Percentiles rank a stretch among this genome's conserved stretches.
phyloP scores from a whole-genome alignment of 2,329 filamentous ascomycete species.

The Rutstroemia sp. region DNA sequence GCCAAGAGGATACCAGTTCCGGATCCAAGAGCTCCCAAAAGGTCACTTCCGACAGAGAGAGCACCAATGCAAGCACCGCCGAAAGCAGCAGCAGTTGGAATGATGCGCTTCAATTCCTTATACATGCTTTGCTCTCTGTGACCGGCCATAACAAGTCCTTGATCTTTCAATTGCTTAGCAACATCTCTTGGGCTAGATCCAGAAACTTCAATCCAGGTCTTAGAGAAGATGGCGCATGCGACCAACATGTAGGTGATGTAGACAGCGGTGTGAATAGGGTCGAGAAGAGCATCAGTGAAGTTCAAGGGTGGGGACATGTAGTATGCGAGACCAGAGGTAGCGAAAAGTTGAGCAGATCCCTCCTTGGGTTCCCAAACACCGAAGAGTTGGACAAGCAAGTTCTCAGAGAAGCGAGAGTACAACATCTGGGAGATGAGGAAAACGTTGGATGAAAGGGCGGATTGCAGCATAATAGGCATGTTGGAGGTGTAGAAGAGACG shows the following conservation, averaged over 20 bases:
- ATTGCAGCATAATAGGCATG: slow-evolving; percentile 99
- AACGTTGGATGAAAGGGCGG: slow-evolving; percentile 95
- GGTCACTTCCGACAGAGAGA: slow-evolving; percentile 89
- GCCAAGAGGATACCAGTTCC: slow-evolving; percentile 97
- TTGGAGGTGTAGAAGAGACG: slow-evolving; percentile 99
- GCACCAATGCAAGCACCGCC: slow-evolving; percentile 98
- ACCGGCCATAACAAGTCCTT: slow-evolving; percentile 98
- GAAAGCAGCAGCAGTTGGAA: slow-evolving; percentile 95
- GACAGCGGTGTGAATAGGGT: slow-evolving; percentile 91
- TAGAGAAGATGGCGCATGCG: slow-evolving; percentile 96
- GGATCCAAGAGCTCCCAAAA: slow-evolving; percentile 90
- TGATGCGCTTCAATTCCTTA: slow-evolving; percentile 99
- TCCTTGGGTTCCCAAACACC: slow-evolving; percentile 98
- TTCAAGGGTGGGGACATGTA: slow-evolving; percentile 99
- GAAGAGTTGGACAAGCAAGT: slow-evolving; percentile 93
- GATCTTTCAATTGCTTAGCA: slow-evolving; percentile 99
- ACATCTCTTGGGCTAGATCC: slow-evolving; percentile 96
- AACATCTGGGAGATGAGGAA: slow-evolving; percentile 99
- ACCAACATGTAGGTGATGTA: slow-evolving; percentile 98
- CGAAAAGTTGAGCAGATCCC: slow-evolving; percentile 90
- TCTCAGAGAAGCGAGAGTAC: slow-evolving; percentile 98
- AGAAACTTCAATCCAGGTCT: slow-evolving; percentile 99
- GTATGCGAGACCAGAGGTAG: slow-evolving; percentile 89
- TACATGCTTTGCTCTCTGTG: slow-evolving; percentile 99
- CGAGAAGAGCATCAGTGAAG: slow-evolving; percentile 93